Evolutionary conservation across 306 rosid genomes (phyloP), one percentile per base, ranked within the genome.

Genomic region (Urtica urens): DNA sequence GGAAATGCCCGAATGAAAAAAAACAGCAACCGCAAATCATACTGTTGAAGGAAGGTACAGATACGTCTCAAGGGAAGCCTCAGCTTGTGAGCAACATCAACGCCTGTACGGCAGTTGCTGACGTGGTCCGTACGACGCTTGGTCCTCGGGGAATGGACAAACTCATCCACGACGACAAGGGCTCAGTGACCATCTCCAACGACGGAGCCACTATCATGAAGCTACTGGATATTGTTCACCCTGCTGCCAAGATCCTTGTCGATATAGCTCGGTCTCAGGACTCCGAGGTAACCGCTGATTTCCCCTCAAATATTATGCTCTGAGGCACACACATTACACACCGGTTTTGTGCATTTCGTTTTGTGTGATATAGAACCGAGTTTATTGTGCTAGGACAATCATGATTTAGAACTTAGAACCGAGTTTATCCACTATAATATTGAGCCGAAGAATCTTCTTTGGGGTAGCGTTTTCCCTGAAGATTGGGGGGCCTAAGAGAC

Each of bases 111-210:
- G 94, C 87, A 3, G 92, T 85, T 56, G 92, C 95, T 3, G 97
- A 90, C 35, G 95, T 90, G 67, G 95, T 90, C 23, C 73, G 97
- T 23, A 71, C 85, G 49, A 90, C 97, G 5, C 72, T 90, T 6
- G 97, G 97, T 1, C 97, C 97, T 0, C 79, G 97, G 43, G 97
- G 97, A 24, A 90, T 90, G 97, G 97, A 90, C 76, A 90, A 90
- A 41, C 94, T 90, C 71, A 90, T 90, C 31, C 97, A 90, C 31
- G 94, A 84, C 28, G 84, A 90, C 33, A 90, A 90, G 63, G 97
- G 97, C 22, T 41, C 22, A 17, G 94, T 90, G 65, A 90, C 97
- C 69, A 90, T 90, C 37, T 90, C 97, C 41, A 90, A 90, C 39
- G 97, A 90, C 27, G 97, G 97, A 35, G 97, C 97, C 39, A 90